phyloP scores from a whole-genome alignment of 2,329 filamentous ascomycete species.

The Juglanconis sp. region DNA sequence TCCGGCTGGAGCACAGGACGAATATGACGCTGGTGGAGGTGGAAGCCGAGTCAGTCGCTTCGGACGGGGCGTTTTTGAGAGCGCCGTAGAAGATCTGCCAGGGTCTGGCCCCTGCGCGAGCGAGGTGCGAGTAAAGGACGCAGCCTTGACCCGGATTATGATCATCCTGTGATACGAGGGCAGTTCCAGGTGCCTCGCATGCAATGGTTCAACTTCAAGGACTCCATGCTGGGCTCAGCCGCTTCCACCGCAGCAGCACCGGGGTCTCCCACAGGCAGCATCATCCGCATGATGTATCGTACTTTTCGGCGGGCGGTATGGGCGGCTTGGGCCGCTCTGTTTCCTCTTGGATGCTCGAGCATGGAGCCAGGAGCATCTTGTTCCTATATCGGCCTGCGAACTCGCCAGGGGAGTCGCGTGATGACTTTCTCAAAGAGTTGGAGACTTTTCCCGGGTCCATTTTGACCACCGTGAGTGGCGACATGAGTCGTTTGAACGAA shows the following conservation, averaged over 20 bases:
- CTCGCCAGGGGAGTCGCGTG: background rate
- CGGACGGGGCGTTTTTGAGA: background rate
- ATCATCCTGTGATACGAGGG: background rate
- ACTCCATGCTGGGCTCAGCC: background rate
- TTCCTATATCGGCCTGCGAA: background rate
- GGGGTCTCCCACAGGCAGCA: too few relatives aligned
- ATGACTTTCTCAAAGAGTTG: background rate
- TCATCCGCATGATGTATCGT: background rate
- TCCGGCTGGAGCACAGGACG: background rate
- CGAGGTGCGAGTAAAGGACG: background rate
- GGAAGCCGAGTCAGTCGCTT: background rate
- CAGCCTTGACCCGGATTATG: background rate
- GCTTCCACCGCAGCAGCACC: background rate
- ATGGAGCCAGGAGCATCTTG: background rate
- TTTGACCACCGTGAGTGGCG: background rate
- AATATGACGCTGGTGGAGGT: background rate
- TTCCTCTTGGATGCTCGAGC: background rate
- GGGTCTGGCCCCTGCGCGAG: background rate
- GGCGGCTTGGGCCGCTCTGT: background rate
- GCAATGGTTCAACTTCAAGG: background rate
- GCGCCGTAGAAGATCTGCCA: background rate
- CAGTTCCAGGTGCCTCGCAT: background rate
- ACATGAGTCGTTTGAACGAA: background rate
- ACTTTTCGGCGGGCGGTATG: background rate
- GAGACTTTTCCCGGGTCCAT: background rate